These are phyloP conservation scores for Diddensiella santjacobensis DNA, from an alignment of 805 yeast species.

Conservation along the genomic window DNA sequence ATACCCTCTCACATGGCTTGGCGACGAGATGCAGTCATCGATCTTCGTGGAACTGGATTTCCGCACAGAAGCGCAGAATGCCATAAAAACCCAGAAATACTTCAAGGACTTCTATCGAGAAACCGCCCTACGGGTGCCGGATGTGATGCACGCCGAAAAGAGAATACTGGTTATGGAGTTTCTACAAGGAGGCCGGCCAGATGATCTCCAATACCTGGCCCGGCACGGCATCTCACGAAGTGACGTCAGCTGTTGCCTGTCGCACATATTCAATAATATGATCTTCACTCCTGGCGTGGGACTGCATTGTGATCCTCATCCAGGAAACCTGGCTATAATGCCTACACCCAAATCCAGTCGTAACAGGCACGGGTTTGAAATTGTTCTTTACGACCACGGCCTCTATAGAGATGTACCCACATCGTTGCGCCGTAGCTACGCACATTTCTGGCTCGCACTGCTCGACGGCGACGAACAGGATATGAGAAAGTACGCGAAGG, in stretches of 20 bases:
- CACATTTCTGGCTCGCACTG: conserved; percentile 89
- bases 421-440: conserved; percentile 73
- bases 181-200: conserved; percentile 77
- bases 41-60: conserved; percentile 91
- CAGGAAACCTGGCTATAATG: conserved; percentile 89
- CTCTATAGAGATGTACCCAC: conserved; percentile 80
- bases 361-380: conserved; percentile 72
- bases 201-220: conserved; percentile 63
- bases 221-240: conserved; percentile 62
- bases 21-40: conserved; percentile 83
- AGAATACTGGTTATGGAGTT: conserved; percentile 87
- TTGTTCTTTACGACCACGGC: conserved; percentile 91
- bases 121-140: conserved; percentile 81
- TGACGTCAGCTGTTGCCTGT: conserved; percentile 77
- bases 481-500: conserved; percentile 71
- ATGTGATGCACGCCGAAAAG: conserved; percentile 58
- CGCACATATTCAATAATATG: conserved; percentile 92
- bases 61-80: conserved; percentile 78
- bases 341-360: conserved; percentile 27
- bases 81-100: conserved; percentile 62
- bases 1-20: conserved; percentile 91
- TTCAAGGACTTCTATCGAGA: conserved; percentile 51
- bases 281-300: conserved; percentile 89
- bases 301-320: conserved; percentile 97
- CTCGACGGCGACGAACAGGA: conserved; percentile 61